Percentiles rank a stretch among this genome's conserved stretches.
phyloP scores from a whole-genome alignment of 75 land plant species.

The Selaginella tamariscina region DNA sequence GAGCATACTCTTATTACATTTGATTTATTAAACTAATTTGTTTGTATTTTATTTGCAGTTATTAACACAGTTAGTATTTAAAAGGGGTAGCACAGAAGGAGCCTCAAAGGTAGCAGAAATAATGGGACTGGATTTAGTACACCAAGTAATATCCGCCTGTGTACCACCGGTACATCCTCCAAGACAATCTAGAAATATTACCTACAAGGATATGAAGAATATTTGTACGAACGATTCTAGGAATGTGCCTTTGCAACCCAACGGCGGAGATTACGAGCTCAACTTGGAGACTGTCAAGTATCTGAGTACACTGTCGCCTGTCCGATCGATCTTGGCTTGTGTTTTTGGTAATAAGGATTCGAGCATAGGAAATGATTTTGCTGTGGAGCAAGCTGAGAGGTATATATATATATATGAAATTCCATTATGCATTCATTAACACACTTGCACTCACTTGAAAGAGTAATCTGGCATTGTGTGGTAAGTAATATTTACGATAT shows the following conservation, averaged over 20 bases:
- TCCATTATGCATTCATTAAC: not conserved
- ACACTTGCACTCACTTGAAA: too few relatives aligned
- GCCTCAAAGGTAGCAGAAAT: slow-evolving; percentile 92
- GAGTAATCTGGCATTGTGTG: too few relatives aligned
- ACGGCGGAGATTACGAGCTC: slow-evolving; percentile 62
- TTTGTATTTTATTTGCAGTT: too few relatives aligned
- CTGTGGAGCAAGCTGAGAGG: slow-evolving; percentile 97
- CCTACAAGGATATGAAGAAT: too few relatives aligned
- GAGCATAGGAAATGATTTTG: slow-evolving; percentile 59
- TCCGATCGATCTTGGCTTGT: slow-evolving; percentile 89
- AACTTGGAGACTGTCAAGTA: slow-evolving; percentile 74
- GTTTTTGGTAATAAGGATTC: slow-evolving; percentile 84
- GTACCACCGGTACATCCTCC: slow-evolving; percentile 98
- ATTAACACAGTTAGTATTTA: slow-evolving; percentile 90
- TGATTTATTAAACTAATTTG: too few relatives aligned
- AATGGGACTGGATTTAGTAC: slow-evolving; percentile 87
- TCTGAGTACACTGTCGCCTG: slow-evolving; percentile 80
- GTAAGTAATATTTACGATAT: too few relatives aligned
- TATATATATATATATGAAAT: slow-evolving; percentile 14
- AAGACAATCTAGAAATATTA: slow-evolving; percentile 52
- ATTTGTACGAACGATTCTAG: too few relatives aligned
- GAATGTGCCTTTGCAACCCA: too few relatives aligned
- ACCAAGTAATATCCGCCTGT: slow-evolving; percentile 96
- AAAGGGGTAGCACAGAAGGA: slow-evolving; percentile 89
- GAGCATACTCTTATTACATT: too few relatives aligned